phyloP scores from a whole-genome alignment of 495 filamentous ascomycete genomes.

The Penicillium herquei region DNA sequence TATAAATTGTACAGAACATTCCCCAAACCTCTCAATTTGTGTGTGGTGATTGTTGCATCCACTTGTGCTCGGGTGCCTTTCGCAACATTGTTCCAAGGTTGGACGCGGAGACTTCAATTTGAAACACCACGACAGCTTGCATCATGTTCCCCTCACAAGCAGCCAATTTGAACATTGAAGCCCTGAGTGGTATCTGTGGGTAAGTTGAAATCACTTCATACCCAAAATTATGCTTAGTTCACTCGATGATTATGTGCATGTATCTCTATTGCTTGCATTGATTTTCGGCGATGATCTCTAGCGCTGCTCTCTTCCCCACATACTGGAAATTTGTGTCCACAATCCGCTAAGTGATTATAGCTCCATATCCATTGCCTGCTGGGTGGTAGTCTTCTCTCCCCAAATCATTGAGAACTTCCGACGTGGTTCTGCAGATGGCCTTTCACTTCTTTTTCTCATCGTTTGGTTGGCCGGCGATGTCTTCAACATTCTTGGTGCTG shows the following conservation, averaged over 20 bases:
- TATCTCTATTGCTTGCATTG: constrained; percentile 7
- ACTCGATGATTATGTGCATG: not conserved
- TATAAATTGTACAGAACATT: constrained; percentile 2
- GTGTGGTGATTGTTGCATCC: not conserved
- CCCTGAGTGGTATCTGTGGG: constrained; percentile 88
- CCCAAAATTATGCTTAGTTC: not conserved
- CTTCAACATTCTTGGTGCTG: constrained; percentile 91
- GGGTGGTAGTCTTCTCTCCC: constrained; percentile 96
- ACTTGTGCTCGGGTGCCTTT: not conserved
- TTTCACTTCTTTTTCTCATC: constrained; percentile 85
- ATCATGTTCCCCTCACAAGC: constrained; percentile 69
- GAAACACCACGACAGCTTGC: not conserved
- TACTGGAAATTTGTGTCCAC: not conserved
- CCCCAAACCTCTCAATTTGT: not conserved
- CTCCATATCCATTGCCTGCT: constrained; percentile 94
- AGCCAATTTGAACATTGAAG: constrained; percentile 74
- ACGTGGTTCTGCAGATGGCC: constrained; percentile 79
- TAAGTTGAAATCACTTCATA: constrained; percentile 30
- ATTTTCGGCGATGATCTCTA: constrained; percentile 2
- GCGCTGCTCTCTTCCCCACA: not conserved
- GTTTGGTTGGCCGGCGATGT: constrained; percentile 93
- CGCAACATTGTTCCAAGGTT: not conserved
- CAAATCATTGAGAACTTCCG: constrained; percentile 96
- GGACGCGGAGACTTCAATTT: not conserved
- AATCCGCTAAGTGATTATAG: constrained; percentile 33